Conservation (phyloP, 768 basidiomycete genomes). For the Lentinula aciculospora region DNA sequence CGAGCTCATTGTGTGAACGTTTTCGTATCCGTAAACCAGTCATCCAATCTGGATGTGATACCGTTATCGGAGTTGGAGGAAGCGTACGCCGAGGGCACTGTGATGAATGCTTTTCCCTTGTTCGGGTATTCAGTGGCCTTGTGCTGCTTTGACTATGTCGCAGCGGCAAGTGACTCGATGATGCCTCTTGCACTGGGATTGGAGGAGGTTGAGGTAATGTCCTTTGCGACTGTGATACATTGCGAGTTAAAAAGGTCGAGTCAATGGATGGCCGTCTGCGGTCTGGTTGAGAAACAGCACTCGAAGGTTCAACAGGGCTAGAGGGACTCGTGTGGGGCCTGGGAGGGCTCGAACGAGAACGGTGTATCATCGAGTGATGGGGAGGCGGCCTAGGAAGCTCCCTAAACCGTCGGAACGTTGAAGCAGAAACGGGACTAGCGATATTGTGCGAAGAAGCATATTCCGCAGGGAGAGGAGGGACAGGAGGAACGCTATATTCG, state of each 20-base stretch:
- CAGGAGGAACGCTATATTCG: constrained; percentile 23
- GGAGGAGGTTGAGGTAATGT: constrained; percentile 3
- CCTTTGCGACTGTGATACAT: not conserved
- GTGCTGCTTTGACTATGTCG: constrained; percentile 14
- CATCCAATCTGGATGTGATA: not conserved
- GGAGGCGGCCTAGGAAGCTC: constrained; percentile 14
- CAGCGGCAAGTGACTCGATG: constrained; percentile 7
- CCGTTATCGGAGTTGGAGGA: constrained; percentile 32
- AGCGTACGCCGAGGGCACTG: constrained; percentile 29
- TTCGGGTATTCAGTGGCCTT: constrained; percentile 1
- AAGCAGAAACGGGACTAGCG: constrained; percentile 9
- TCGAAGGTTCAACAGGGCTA: constrained; percentile 8
- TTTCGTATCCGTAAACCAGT: constrained; percentile 14
- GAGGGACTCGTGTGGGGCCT: constrained; percentile 14
- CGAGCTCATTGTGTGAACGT: constrained; percentile 29
- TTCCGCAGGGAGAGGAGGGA: constrained; percentile 30
- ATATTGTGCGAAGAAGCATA: constrained; percentile 14
- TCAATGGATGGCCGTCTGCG: constrained; percentile 1
- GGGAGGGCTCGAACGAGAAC: constrained; percentile 32
- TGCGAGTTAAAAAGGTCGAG: not conserved
- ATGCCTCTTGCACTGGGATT: not conserved
- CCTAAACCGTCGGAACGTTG: constrained; percentile 8
- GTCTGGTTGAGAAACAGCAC: not conserved
- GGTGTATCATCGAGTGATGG: constrained; percentile 21
- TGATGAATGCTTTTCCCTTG: constrained; percentile 18